Evolutionary conservation across 163 green algal genomes (phyloP), one percentile per base, ranked within the genome.

Genomic region (Smithsoniella earleae): DNA sequence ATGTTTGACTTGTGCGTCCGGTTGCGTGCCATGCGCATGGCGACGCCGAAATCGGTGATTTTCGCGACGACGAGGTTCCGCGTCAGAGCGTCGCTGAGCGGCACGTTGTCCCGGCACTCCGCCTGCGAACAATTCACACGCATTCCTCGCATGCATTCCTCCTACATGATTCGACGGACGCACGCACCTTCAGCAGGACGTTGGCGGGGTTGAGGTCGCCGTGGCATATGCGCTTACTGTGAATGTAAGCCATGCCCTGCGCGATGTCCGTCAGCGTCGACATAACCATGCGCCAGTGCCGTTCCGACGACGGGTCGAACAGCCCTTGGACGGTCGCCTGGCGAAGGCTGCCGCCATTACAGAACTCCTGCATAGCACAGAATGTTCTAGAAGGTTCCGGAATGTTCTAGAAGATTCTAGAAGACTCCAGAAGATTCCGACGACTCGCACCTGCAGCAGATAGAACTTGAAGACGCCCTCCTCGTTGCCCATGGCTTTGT

Each of bases 11-110:
- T 73, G 66, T 79, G 74, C 2, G 62, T 84, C 31, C 75, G 36
- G 0, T 40, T 44, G 20, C 36, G 33, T 27, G 73, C n/a, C 55
- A 82, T 58, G 28, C 65, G 49, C 44, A 74, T 37, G 46, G 46
- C 76, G 46, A 82, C 72, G 8, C 76, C 73, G 72, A 84, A 80
- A 74, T 79, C 74, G 44, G 55, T 76, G 3, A 84, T 75, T 69
- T 87, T 87, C 28, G 76, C 77, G 25, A 73, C 55, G 28, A 78
- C 74, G 22, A 66, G 52, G 44, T 75, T 78, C 8, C 44, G 63
- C 27, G 37, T 54, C 31, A 20, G 16, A 20, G 62, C 13, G 16
- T 78, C 74, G 30, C 66, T 74, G 6, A 78, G 62, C 34, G 73
- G 55, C 36, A 78, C 62, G 36, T 78, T 73, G 22, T 72, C 74